Conservation (phyloP, 2,329 filamentous ascomycete genomes). For the Arthrobotrys pseudoclavata region DNA sequence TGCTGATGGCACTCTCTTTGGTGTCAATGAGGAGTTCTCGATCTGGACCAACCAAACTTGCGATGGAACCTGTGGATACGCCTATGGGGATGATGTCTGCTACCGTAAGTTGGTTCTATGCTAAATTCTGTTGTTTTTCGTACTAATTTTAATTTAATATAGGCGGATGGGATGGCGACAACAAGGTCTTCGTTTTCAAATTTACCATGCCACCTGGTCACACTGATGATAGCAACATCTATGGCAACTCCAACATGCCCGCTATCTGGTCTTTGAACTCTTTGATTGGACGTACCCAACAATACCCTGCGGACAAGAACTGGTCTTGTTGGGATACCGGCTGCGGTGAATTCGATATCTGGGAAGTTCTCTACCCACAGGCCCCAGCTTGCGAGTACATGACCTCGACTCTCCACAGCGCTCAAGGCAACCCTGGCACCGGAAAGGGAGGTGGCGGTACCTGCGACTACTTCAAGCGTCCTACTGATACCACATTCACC, state of each 20-base stretch:
- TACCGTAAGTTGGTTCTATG: conserved; percentile 67
- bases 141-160: conserved; percentile 29
- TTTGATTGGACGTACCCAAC: conserved; percentile 75
- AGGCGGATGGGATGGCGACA: conserved; percentile 79
- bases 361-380: conserved; percentile 74
- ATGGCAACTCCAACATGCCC: conserved; percentile 76
- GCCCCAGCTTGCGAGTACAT: conserved; percentile 73
- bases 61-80: conserved; percentile 68
- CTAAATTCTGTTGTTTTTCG: not conserved
- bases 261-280: conserved; percentile 83
- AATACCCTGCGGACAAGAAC: conserved; percentile 73
- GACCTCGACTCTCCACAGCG: conserved; percentile 78
- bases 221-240: conserved; percentile 64
- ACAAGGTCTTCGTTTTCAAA: conserved; percentile 80
- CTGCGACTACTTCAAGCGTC: conserved; percentile 79
- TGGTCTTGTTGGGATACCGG: conserved; percentile 80
- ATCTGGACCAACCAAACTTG: conserved; percentile 71
- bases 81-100: conserved; percentile 68
- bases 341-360: conserved; percentile 82
- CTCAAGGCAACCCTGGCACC: conserved; percentile 62
- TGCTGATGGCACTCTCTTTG: conserved; percentile 69
- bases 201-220: conserved; percentile 79
- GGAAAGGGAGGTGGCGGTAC: conserved; percentile 74
- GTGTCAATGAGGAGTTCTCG: conserved; percentile 69
- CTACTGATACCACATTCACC: conserved; percentile 73